Evolutionary conservation across 495 filamentous ascomycete species (phyloP).

Genomic region (Aspergillus bertholletiae): DNA sequence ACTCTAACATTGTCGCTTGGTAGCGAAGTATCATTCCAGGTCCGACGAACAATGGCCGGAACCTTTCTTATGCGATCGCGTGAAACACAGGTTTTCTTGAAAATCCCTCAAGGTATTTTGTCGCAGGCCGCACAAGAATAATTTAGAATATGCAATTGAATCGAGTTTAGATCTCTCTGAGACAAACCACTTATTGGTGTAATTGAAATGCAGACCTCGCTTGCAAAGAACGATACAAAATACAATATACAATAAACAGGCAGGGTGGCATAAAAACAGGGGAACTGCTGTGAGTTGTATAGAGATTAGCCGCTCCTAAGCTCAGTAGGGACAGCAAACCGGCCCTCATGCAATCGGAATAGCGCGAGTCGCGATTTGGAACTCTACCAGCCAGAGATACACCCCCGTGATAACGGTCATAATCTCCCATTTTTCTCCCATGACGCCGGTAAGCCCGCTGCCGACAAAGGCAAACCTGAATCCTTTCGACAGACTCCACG

Average conservation of each 20-base stretch:
- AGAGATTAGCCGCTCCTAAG: too few relatives aligned
- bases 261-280: too few relatives aligned
- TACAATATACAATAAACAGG: too few relatives aligned
- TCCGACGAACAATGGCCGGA: neutral
- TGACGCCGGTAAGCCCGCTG: constrained; percentile 6
- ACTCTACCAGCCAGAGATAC: constrained; percentile 13
- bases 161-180: constrained; percentile 4
- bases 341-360: neutral
- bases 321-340: too few relatives aligned
- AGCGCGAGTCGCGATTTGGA: neutral
- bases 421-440: constrained; percentile 15
- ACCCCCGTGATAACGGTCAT: constrained; percentile 9
- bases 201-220: too few relatives aligned
- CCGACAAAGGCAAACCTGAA: constrained; percentile 14
- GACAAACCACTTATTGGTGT: neutral
- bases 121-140: neutral
- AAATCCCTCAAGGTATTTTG: neutral
- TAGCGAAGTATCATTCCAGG: neutral
- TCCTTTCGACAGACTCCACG: constrained; percentile 12
- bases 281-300: too few relatives aligned
- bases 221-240: too few relatives aligned
- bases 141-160: constrained; percentile 1
- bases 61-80: neutral
- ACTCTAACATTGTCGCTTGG: neutral
- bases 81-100: neutral